These are phyloP conservation scores for Wallemia mellicola DNA, from an alignment of 1,284 basidiomycete species.

Conservation along the genomic window DNA sequence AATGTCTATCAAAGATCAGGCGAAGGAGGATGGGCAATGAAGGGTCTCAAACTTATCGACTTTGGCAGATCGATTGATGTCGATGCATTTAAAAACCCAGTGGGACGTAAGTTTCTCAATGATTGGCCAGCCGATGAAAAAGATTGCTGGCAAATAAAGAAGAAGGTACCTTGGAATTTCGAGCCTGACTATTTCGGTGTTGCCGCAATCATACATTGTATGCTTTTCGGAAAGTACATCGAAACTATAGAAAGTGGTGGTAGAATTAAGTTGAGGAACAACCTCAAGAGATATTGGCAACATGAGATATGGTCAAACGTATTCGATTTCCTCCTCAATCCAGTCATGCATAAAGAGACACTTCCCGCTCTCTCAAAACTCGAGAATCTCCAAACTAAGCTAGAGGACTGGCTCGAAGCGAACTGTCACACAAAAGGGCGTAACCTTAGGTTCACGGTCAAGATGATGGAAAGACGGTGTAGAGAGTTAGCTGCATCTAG, in stretches of 20 bases:
- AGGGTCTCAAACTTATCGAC: constrained; percentile 80
- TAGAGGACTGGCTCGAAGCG: constrained; percentile 53
- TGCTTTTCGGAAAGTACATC: constrained; percentile 89
- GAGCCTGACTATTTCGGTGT: constrained; percentile 89
- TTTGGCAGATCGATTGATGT: constrained; percentile 84
- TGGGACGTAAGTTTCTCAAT: constrained; percentile 45
- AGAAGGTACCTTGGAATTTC: constrained; percentile 58
- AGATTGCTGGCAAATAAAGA: constrained; percentile 71
- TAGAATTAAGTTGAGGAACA: constrained; percentile 35
- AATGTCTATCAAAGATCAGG: constrained; percentile 43
- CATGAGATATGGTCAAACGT: constrained; percentile 50
- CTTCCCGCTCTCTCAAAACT: constrained; percentile 29
- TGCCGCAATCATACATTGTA: constrained; percentile 70
- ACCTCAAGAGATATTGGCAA: constrained; percentile 90
- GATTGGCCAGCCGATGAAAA: constrained; percentile 65
- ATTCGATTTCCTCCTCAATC: constrained; percentile 68
- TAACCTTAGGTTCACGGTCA: background rate
- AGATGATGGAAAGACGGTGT: constrained; percentile 1
- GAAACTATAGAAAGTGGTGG: constrained; percentile 21
- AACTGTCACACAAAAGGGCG: constrained; percentile 11
- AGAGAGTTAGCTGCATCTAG: background rate
- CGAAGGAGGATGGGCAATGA: constrained; percentile 48
- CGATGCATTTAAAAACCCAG: constrained; percentile 30
- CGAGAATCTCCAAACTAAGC: constrained; percentile 34
- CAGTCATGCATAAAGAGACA: constrained; percentile 21